phyloP scores from a whole-genome alignment of 257 asterid species.

The Parsonsia alboflavescens region DNA sequence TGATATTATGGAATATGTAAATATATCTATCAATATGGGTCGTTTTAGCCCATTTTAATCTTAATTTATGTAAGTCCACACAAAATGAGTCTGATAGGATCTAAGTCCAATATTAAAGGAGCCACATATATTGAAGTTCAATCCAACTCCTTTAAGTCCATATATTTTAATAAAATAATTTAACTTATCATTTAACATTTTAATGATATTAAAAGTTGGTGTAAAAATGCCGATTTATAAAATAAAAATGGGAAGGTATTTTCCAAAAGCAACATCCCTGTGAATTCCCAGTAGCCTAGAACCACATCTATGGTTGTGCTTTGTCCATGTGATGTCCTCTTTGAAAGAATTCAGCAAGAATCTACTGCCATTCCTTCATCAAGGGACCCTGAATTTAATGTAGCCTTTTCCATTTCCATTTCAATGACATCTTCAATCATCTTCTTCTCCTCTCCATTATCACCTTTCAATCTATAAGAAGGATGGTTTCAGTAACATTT shows the following conservation, averaged over 20 bases:
- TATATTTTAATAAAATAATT: too few species aligned
- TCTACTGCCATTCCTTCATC: slow-evolving; percentile 22
- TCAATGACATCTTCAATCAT: slow-evolving; percentile 25
- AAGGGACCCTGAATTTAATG: slow-evolving; percentile 18
- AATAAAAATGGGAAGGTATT: background rate
- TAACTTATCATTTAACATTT: too few species aligned
- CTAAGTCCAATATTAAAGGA: too few species aligned
- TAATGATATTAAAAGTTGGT: background rate
- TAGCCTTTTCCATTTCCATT: slow-evolving; percentile 20
- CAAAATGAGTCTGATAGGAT: too few species aligned
- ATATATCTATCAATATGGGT: too few species aligned
- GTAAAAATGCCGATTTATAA: background rate
- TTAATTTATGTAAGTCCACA: too few species aligned
- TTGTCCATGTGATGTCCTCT: too few species aligned
- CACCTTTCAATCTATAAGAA: slow-evolving; percentile 35
- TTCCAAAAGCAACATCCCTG: background rate
- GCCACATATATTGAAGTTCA: too few species aligned
- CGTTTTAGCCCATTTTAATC: too few species aligned
- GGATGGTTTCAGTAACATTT: background rate
- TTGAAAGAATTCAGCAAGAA: too few species aligned
- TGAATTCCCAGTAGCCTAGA: background rate
- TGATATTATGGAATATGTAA: too few species aligned
- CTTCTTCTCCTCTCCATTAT: slow-evolving; percentile 19
- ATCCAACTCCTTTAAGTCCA: too few species aligned
- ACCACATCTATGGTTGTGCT: background rate